Conservation (phyloP, 768 basidiomycete genomes). For the Trametes meyenii region DNA sequence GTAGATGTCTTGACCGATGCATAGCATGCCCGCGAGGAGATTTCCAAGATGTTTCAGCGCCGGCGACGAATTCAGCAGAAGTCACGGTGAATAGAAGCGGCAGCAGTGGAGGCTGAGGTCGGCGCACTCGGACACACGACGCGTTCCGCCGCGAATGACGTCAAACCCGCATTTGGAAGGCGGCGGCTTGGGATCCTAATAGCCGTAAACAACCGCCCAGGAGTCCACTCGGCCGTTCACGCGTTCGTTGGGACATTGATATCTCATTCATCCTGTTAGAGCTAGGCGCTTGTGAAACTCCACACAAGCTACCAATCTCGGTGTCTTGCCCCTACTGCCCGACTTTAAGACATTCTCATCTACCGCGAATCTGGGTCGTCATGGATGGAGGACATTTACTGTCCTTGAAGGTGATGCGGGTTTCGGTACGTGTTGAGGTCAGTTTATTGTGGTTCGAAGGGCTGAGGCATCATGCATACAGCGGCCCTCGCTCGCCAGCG, state of each 20-base stretch:
- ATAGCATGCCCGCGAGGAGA: slow-evolving; percentile 1
- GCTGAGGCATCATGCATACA: slow-evolving; percentile 15
- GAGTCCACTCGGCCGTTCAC: background rate
- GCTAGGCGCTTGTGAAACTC: too few relatives aligned
- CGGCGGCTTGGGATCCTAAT: slow-evolving; percentile 30
- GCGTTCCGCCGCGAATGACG: slow-evolving; percentile 27
- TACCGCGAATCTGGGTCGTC: background rate
- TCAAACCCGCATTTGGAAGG: slow-evolving; percentile 24
- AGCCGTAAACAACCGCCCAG: slow-evolving; percentile 27
- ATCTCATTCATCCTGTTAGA: background rate
- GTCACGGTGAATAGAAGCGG: background rate
- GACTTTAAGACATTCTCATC: too few relatives aligned
- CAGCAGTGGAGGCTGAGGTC: background rate
- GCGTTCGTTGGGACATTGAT: background rate
- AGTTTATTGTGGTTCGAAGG: slow-evolving; percentile 1
- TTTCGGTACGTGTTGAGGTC: slow-evolving; percentile 65
- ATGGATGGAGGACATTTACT: slow-evolving; percentile 66
- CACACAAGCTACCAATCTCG: too few relatives aligned
- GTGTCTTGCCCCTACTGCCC: too few relatives aligned
- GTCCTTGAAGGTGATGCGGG: slow-evolving; percentile 85
- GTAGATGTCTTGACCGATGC: background rate
- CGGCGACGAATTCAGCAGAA: background rate
- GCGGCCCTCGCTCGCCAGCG: slow-evolving; percentile 68
- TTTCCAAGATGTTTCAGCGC: background rate
- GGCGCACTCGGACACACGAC: background rate